Conservation (phyloP, 2,329 filamentous ascomycete species). For the Alternaria ethzedia region DNA sequence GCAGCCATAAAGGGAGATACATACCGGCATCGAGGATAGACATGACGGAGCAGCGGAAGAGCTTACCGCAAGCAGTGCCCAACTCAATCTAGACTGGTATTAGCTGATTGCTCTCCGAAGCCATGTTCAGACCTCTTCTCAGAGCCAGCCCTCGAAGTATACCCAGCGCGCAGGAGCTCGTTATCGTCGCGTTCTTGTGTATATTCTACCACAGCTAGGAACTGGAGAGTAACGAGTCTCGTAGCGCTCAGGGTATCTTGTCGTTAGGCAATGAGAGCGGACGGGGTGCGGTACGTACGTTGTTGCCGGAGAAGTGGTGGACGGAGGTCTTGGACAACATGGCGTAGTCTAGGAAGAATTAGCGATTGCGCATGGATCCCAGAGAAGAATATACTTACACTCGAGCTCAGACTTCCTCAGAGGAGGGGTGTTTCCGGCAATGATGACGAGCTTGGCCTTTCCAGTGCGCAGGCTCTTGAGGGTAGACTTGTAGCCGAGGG, state of each 20-base stretch:
- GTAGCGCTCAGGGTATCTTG: constrained; percentile 30
- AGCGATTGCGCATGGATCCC: neutral
- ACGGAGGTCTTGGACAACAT: constrained; percentile 56
- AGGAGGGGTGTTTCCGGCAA: constrained; percentile 93
- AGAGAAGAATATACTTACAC: constrained; percentile 64
- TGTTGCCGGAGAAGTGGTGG: constrained; percentile 98
- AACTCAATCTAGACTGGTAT: constrained; percentile 84
- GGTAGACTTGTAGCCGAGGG: constrained; percentile 86
- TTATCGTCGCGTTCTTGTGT: neutral
- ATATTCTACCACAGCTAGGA: constrained; percentile 3
- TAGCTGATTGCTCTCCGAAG: constrained; percentile 87
- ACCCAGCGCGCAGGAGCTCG: constrained; percentile 12
- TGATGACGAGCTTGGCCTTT: constrained; percentile 99
- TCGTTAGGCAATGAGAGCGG: constrained; percentile 49
- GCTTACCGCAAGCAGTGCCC: constrained; percentile 97
- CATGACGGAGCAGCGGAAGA: constrained; percentile 98
- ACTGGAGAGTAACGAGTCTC: neutral
- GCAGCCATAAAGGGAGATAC: constrained; percentile 11
- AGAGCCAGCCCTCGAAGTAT: constrained; percentile 67
- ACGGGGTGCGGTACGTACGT: constrained; percentile 72
- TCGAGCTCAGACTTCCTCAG: constrained; percentile 98
- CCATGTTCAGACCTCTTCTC: constrained; percentile 83
- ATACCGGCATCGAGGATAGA: constrained; percentile 88
- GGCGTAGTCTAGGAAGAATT: constrained; percentile 11
- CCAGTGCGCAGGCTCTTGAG: constrained; percentile 88